phyloP scores from a whole-genome alignment of 495 filamentous ascomycete genomes.

The Neurospora hispaniola region DNA sequence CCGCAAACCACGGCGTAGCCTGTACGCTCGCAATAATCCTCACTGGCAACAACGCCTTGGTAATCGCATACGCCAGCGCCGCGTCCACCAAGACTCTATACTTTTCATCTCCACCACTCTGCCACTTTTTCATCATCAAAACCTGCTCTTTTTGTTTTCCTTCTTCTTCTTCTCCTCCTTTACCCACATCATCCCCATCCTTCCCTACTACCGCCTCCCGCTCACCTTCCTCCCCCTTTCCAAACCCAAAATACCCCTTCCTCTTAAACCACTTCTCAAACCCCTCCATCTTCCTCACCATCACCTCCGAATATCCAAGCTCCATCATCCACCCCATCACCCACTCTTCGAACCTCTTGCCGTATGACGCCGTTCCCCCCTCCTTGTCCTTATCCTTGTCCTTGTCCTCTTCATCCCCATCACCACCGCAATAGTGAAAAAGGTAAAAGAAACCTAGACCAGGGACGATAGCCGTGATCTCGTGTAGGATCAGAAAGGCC shows the following conservation, averaged over 20 bases:
- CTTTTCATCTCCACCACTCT: conserved; percentile 21
- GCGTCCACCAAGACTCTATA: conserved; percentile 54
- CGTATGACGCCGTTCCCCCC: neutral
- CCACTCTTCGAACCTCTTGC: neutral
- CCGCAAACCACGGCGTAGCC: conserved; percentile 92
- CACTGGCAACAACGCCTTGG: conserved; percentile 71
- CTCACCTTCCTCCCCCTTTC: neutral
- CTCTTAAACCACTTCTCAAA: conserved; percentile 34
- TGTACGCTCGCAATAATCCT: conserved; percentile 69
- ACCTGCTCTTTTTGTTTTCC: neutral
- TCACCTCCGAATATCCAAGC: conserved; percentile 18
- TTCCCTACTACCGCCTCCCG: no score
- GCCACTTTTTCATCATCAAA: conserved; percentile 15
- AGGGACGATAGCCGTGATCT: conserved; percentile 77
- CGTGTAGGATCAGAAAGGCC: conserved; percentile 84
- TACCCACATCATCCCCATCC: no score
- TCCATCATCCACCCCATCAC: conserved; percentile 32
- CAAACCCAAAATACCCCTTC: conserved; percentile 40
- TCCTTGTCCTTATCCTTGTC: neutral
- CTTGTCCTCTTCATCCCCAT: no score
- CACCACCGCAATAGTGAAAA: conserved; percentile 56
- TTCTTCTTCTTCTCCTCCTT: neutral
- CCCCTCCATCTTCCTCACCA: conserved; percentile 34
- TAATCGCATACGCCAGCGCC: conserved; percentile 80
- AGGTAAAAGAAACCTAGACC: conserved; percentile 60